Base-by-base conservation (phyloP, 352 stramenopile species). In the Phytophthora sp. region DNA sequence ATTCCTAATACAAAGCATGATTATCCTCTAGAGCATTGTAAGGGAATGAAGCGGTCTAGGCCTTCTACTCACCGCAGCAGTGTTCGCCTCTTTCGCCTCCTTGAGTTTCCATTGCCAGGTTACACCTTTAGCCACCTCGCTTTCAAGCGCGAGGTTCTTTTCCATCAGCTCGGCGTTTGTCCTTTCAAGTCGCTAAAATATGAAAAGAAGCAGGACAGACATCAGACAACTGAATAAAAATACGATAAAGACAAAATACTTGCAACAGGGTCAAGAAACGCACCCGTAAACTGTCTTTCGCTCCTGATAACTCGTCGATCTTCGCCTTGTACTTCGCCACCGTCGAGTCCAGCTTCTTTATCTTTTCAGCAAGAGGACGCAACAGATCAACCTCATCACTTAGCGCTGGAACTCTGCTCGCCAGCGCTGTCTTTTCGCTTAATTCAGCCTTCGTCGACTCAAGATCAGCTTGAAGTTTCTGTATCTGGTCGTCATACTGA, bases 361-460 rank as follows among this genome's bases (percentile, higher is more conserved):
- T 60, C 59, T 79, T 86, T 12, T 81, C 72, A 4, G 77, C 79
- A 0, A 77, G 44, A 4, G 86, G 79, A 18, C 80, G 76, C 35
- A 94, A 63, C 5, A 94, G 36, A 67, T 94, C 86, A 3, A 91
- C 65, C 66, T 93, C 86, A 42, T 94, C 86, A 7, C 71, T 73
- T 9, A 92, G 54, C 13, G 44, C 66, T 5, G 59, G 51, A 0
- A 85, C 74, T 61, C 86, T 67, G 7, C 45, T 81, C 1, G 76
- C 76, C 26, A 87, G 24, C 4, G 20, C 52, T 5, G 42, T 23
- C 36, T 89, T 82, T 0, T 71, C 58, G 1, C 78, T 63, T 1
- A 88, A 46, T 16, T 88, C 74, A 12, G 38, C 5, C 6, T 65
- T 66, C 0, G 73, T 53, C n/a, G 44, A 30, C 23, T 79, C 65